Conservation (phyloP, 2,329 filamentous ascomycete genomes). For the Trichoderma sp. region DNA sequence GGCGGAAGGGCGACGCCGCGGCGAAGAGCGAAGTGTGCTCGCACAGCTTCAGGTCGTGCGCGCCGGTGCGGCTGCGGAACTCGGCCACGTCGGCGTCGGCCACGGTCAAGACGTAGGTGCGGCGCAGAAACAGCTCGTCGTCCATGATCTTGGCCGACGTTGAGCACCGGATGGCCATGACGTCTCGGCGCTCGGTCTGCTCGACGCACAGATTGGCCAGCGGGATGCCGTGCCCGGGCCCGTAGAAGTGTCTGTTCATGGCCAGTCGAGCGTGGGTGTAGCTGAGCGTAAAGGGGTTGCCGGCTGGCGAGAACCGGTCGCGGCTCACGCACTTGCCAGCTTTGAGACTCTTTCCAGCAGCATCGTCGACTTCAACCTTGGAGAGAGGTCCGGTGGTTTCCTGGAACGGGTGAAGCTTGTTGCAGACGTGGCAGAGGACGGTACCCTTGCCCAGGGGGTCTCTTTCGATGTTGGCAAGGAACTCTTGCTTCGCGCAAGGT, state of each 20-base stretch:
- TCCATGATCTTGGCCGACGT: constrained; percentile 31
- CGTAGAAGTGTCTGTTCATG: constrained; percentile 34
- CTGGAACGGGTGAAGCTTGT: constrained; percentile 31
- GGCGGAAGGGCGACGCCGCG: constrained; percentile 30
- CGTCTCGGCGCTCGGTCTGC: constrained; percentile 28
- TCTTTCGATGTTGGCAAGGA: constrained; percentile 30
- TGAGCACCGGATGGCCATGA: constrained; percentile 28
- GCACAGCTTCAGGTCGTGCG: constrained; percentile 34
- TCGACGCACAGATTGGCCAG: constrained; percentile 29
- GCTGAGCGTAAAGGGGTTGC: constrained; percentile 32
- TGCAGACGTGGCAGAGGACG: constrained; percentile 33
- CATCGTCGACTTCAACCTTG: background rate
- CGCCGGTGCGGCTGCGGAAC: constrained; percentile 30
- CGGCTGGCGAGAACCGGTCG: constrained; percentile 31
- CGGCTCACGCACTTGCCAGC: constrained; percentile 25
- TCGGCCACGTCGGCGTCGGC: constrained; percentile 14
- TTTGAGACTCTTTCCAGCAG: background rate
- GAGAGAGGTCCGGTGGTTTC: constrained; percentile 29
- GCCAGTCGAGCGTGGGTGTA: constrained; percentile 33
- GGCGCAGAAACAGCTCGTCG: constrained; percentile 32
- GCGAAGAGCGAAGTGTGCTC: constrained; percentile 33
- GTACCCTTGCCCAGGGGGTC: constrained; percentile 30
- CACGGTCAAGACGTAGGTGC: constrained; percentile 31
- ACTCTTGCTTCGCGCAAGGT: constrained; percentile 16
- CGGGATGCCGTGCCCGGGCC: constrained; percentile 31